Evolutionary conservation across 306 rosid species (phyloP), one percentile per base, ranked within the genome.

Genomic region (Elaeagnus macrophylla): DNA sequence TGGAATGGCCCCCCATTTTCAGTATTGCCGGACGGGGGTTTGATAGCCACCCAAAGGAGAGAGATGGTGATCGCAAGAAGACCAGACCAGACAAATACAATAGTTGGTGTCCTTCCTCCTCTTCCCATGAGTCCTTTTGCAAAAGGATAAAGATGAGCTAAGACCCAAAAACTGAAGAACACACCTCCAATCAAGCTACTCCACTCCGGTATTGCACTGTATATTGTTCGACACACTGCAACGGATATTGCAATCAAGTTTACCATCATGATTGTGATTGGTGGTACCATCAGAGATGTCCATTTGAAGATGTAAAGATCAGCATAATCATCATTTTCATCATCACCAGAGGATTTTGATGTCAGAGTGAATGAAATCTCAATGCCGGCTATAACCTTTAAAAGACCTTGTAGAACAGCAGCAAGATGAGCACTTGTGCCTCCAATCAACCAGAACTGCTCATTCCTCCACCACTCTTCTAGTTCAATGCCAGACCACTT

Each of bases 401-500:
- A 72, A 2, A 86, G 80, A 7, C 95, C 95, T 32, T 85, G 95
- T 39, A 85, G 74, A 43, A 85, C 95, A 1, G 90, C 95, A 15
- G 79, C 90, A 13, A 85, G 70, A 54, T 85, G 95, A 3, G 95
- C 95, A 71, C 95, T 85, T 39, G 95, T 85, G 65, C 95, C 95
- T 25, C 95, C 95, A 39, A 85, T 85, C 39, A 85, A 57, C 95
- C 95, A 85, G 62, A 85, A 85, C 16, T 85, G 95, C 54, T 82
- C 95, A 51, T 85, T 85, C 54, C 95, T 75, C 95, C 95, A 82
- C 95, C 90, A 85, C 8, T 85, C 90, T 55, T 79, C 89, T 8
- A 85, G 72, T 6, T 54, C 76, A 15, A 85, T 82, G 11, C 90
- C 87, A 0, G 95, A 79, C 95, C 95, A 85, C 62, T 85, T 85